Evolutionary conservation across 805 yeast genomes (phyloP), one percentile per base, ranked within the genome.

Genomic region (Cyberlindnera misumaiensis): DNA sequence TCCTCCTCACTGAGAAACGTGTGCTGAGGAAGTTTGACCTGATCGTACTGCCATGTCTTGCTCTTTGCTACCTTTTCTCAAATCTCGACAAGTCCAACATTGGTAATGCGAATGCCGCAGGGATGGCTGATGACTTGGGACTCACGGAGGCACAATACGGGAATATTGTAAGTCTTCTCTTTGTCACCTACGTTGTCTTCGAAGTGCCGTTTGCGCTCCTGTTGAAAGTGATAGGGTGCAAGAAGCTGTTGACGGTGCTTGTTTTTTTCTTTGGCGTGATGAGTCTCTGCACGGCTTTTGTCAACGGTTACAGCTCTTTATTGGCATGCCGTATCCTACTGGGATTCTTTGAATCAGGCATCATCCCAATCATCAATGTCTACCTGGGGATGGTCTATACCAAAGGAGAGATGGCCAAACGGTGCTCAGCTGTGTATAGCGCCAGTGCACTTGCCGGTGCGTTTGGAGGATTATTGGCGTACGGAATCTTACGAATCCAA

Each of bases 91-190:
- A 73, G 42, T 70, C 78, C 11, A 75, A 75, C 49, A 72, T 76
- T 38, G 80, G 81, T 47, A 76, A 76, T 49, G 81, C 81, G 9
- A 65, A 65, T 30, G 63, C 72, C 3, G 80, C 77, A 11, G 81
- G 82, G 4, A 46, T 75, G 43, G 54, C 63, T 0, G 59, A 59
- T 20, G 70, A 64, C 38, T 40, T 73, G 14, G 58, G 62, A 7
- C 51, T 73, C 18, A 48, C 55, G 1, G 63, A 62, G 1, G 55
- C 51, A 16, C 67, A 72, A 45, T 72, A 62, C 47, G 65, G 69
- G 17, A 63, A 61, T 28, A 66, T 64, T 22, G 70, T 69, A 5
- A 64, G 75, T 7, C 62, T 74, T 1, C 60, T 72, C 27, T 74
- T 60, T 43, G 70, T 64, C 11, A 69, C 77, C 0, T 74, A 73